Evolutionary conservation across 31 red algal species (phyloP), one percentile per base, ranked within the genome.

Genomic region (Asparagopsis taxiformis): DNA sequence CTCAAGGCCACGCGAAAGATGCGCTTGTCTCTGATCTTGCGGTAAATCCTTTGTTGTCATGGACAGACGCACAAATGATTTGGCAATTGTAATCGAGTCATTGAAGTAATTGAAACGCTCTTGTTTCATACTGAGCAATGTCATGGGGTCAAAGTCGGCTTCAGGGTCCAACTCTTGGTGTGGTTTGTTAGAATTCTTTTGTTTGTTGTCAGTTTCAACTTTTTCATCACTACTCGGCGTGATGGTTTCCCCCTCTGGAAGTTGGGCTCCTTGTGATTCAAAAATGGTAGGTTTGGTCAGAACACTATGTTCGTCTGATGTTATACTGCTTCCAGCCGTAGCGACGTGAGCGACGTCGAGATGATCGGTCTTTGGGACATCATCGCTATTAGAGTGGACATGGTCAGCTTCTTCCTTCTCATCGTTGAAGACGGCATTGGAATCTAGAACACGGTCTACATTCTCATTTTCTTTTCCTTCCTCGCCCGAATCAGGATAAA

Each of bases 61-160:
- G 30, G 97, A 99, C 9, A 99, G 43, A 20, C 77, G 36, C 3
- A 99, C 97, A 67, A 99, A 91, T 46, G 84, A 70, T 50, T 82
- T 84, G 11, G 94, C 86, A 64, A 99, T 87, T 2, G 89, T 72
- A 5, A 99, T 31, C 8, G 82, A 87, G 67, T 96, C 93, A 62
- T 93, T 94, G 60, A 99, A 99, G 58, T 99, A 99, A 65, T 99
- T 88, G 44, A 89, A 99, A 17, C 97, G 89, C 76, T 99, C 97
- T 55, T 99, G 88, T 62, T 99, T 95, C 73, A 93, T 93, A 56
- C 87, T 75, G 52, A 99, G 75, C 37, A 99, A 77, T 25, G 75
- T 70, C 37, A 76, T 51, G 24, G 90, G 80, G 59, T 93, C 90
- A 50, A 75, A 91, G 64, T 76, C 77, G 32, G 48, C 35, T 8